These are phyloP conservation scores for Zygoascus sp. DNA, from an alignment of 1,139 yeast species.

Conservation along the genomic window DNA sequence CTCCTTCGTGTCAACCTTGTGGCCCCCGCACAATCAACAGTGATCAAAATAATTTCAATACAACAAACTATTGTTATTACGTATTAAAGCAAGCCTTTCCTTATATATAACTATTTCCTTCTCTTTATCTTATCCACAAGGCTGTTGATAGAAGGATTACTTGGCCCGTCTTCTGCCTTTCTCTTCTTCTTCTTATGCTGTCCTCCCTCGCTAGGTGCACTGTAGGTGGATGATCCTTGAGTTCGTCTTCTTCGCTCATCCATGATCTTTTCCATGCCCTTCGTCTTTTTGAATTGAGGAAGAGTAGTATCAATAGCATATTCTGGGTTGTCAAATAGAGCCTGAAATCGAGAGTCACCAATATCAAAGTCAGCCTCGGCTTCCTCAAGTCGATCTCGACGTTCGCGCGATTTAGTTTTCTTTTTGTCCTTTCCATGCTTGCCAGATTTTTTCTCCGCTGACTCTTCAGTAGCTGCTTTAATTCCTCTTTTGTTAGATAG, in stretches of 20 bases:
- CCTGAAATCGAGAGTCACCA: conserved; percentile 83
- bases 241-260: conserved; percentile 64
- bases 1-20: no score
- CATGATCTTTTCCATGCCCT: conserved; percentile 78
- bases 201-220: conserved; percentile 11
- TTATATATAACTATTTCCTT: conserved; percentile 23
- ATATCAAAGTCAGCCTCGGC: conserved; percentile 56
- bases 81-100: not conserved
- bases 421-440: conserved; percentile 64
- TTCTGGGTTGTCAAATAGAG: conserved; percentile 80
- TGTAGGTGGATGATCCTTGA: conserved; percentile 13
- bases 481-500: conserved; percentile 7
- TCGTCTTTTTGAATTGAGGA: conserved; percentile 82
- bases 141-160: conserved; percentile 21
- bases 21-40: no score
- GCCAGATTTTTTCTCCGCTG: conserved; percentile 18
- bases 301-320: conserved; percentile 82
- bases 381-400: conserved; percentile 49
- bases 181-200: conserved; percentile 17
- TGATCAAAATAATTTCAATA: not conserved
- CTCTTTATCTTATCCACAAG: conserved; percentile 29
- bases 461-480: conserved; percentile 1
- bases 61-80: not conserved
- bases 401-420: conserved; percentile 55
- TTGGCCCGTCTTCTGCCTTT: conserved; percentile 14